phyloP scores from a whole-genome alignment of 495 filamentous ascomycete species.

The Tuber indicum region DNA sequence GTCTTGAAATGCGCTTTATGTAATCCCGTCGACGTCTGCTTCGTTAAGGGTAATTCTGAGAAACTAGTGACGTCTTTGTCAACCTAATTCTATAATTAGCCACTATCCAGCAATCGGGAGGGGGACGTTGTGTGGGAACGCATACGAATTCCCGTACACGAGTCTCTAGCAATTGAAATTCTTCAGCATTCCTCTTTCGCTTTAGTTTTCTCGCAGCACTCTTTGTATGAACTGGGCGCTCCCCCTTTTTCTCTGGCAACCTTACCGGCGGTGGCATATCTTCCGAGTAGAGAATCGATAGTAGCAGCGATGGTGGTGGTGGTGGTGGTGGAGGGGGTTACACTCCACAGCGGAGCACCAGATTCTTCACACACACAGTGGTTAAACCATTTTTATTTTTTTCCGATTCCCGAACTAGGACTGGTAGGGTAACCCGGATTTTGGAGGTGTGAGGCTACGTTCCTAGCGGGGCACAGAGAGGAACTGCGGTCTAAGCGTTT shows the following conservation, averaged over 20 bases:
- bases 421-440: background rate
- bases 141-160: slow-evolving; percentile 48
- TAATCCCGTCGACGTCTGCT: slow-evolving; percentile 72
- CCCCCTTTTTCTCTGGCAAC: slow-evolving; percentile 24
- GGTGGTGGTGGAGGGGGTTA: background rate
- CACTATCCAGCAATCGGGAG: background rate
- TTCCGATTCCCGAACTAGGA: background rate
- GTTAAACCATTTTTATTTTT: background rate
- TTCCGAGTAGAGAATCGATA: background rate
- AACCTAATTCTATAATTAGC: slow-evolving; percentile 13
- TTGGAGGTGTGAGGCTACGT: background rate
- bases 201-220: slow-evolving; percentile 49
- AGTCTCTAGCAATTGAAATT: slow-evolving; percentile 53
- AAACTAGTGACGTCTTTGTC: slow-evolving; percentile 47
- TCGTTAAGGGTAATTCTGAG: slow-evolving; percentile 77
- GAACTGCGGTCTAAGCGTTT: background rate
- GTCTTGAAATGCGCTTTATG: slow-evolving; percentile 81
- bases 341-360: background rate
- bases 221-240: slow-evolving; percentile 27
- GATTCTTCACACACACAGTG: background rate
- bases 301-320: background rate
- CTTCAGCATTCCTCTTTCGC: slow-evolving; percentile 57
- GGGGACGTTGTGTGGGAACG: background rate
- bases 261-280: slow-evolving; percentile 24
- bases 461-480: background rate